Base-by-base conservation (phyloP, 78 protist species). In the Corallochytrium limacisporum region DNA sequence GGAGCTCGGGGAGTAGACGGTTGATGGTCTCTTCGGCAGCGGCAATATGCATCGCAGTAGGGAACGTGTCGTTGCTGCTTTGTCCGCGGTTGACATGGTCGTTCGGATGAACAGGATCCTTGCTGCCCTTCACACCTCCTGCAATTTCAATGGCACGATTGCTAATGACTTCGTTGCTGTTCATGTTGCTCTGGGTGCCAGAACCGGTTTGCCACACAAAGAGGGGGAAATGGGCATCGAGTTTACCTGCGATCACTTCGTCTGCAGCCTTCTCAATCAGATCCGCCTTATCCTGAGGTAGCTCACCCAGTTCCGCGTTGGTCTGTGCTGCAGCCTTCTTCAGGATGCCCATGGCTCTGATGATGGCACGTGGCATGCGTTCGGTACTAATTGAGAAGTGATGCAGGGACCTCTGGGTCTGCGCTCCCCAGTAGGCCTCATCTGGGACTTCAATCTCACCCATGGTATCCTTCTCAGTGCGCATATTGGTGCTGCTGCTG, bases 111-210 rank as follows among this genome's bases (percentile, higher is more conserved):
- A 92, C 83, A 0, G 85, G 81, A 46, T 32, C 69, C 73, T 90
- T 81, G 63, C 74, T 9, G 35, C 93, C 94, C 31, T 74, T n/a
- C 40, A 29, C 57, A 7, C 93, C 91, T 1, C 95, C 93, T 48
- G 77, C 36, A 4, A 83, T 29, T 65, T 84, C 89, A 20, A 69
- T 80, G 16, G 61, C 18, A 33, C 56, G 56, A 48, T 44, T 72
- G 62, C 39, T 0, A 10, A 65, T 51, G 42, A 66, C 89, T 49
- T 87, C 91, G 62, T 90, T 90, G 40, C 72, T 70, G 80, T 92
- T 92, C 97, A 92, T 92, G 84, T 92, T 92, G 33, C 86, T 78
- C 67, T 86, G 94, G 2, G 97, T 92, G 44, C 97, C 97, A 4
- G 81, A 66, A n/a, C 94, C 94, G 44, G 93, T 90, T 62, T 92